These are phyloP conservation scores for Euphorbia peplus DNA, from an alignment of 345 rosid species.

Conservation along the genomic window DNA sequence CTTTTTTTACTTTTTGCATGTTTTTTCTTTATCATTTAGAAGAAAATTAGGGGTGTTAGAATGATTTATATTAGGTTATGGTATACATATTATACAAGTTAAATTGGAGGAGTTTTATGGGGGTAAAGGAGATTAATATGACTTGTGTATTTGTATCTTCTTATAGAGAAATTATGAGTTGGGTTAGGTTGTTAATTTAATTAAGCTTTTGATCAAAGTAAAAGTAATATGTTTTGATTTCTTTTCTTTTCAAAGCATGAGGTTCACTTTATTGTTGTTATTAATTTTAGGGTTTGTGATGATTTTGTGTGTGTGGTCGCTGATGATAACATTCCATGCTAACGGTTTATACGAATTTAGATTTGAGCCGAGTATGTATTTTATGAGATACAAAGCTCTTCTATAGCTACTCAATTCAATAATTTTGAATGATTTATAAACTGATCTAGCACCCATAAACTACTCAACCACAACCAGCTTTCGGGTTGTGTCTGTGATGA, in stretches of 20 bases:
- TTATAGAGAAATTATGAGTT: conserved; percentile 18
- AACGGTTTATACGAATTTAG: no score
- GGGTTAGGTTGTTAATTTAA: conserved; percentile 6
- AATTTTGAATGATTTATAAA: no score
- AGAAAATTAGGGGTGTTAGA: no score
- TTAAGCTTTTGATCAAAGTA: background rate
- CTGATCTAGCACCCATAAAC: no score
- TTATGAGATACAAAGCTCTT: no score
- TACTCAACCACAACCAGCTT: no score
- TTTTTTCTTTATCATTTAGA: background rate
- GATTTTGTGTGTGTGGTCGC: no score
- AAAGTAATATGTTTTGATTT: background rate
- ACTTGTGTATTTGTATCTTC: conserved; percentile 15
- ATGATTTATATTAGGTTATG: background rate
- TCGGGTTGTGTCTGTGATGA: background rate
- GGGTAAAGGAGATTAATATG: background rate
- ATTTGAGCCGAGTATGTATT: no score
- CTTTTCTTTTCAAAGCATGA: no score
- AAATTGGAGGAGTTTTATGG: no score
- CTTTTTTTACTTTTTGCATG: conserved; percentile 1
- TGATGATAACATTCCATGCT: no score
- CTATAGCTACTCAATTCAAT: no score
- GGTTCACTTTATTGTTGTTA: background rate
- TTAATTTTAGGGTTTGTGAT: background rate
- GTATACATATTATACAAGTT: background rate